phyloP scores from a whole-genome alignment of 2,329 filamentous ascomycete species.

The Cercospora citrullina region DNA sequence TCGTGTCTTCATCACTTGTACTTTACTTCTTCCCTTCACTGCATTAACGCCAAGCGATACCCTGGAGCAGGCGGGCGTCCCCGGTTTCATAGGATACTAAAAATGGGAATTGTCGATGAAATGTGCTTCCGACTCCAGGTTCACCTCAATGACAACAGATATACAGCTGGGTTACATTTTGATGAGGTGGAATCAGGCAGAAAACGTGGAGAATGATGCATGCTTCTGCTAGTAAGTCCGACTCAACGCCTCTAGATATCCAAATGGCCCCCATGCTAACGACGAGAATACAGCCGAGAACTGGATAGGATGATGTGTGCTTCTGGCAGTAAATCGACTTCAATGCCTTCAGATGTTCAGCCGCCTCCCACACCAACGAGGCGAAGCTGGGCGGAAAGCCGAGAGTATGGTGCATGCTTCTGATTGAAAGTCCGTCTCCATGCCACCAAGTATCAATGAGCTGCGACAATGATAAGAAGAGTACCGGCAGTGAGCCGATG shows the following conservation, averaged over 20 bases:
- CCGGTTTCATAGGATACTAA: not conserved
- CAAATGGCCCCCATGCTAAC: not conserved
- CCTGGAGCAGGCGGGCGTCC: constrained; percentile 4
- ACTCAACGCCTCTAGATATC: not conserved
- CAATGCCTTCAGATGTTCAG: no score
- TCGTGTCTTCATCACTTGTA: not conserved
- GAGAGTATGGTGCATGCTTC: no score
- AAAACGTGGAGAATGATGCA: not conserved
- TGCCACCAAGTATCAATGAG: no score
- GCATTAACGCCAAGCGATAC: constrained; percentile 7
- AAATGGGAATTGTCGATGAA: not conserved
- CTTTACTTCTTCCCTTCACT: not conserved
- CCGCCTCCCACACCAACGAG: no score
- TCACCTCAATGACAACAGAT: not conserved
- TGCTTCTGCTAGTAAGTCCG: not conserved
- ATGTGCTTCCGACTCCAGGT: not conserved
- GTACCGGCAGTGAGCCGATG: no score
- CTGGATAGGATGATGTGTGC: no score
- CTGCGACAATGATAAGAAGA: no score
- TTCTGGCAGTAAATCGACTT: not conserved
- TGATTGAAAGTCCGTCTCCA: no score
- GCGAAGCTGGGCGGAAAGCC: no score
- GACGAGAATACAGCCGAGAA: no score
- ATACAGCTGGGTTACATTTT: not conserved
- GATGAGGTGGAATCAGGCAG: not conserved